Base-by-base conservation (phyloP, 345 rosid genomes). In the Dovyalis caffra region DNA sequence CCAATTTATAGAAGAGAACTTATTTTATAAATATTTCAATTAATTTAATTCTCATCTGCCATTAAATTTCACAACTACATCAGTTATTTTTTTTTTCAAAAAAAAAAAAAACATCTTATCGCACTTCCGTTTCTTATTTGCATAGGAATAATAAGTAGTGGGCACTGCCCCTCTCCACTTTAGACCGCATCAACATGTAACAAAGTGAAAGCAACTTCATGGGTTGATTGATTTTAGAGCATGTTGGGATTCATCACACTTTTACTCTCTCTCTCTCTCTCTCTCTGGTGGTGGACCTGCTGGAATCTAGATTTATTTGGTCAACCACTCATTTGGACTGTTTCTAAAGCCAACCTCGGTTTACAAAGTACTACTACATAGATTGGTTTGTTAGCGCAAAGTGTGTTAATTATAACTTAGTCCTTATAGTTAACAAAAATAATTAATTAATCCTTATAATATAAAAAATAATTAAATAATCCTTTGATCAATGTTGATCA, bases 221-320 rank as follows among this genome's bases (percentile, higher is more conserved):
- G 43, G 25, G 38, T n/a, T 34, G 77, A 16, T 56, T 71, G 57
- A 70, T 66, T 74, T 70, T 43, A 12, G 57, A 72, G 72, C 43
- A 45, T 64, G 78, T 57, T 56, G 78, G 71, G 77, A 73, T 57
- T 62, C 68, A 64, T 64, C 43, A 33, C 67, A 0, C 23, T 33
- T 15, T 34, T 28, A 6, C 40, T 28, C 67, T 4, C 31, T 61
- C 65, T 11, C 63, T 2, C 15, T 34, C 25, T 25, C 64, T 21
- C 66, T 32, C 66, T 32, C 37, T 49, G 5, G 5, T 20, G 67
- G 67, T 6, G 37, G 37, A 20, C 38, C 67, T 64, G 10, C 40
- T 15, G 34, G 67, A 64, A 64, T 64, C 67, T 64, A 63, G 20
- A 14, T 15, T 63, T 28, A 34, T 26, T 21, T 64, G 11, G 37